Evolutionary conservation across 2,329 filamentous ascomycete species (phyloP).

Genomic region (Grosmannia clavigera): DNA sequence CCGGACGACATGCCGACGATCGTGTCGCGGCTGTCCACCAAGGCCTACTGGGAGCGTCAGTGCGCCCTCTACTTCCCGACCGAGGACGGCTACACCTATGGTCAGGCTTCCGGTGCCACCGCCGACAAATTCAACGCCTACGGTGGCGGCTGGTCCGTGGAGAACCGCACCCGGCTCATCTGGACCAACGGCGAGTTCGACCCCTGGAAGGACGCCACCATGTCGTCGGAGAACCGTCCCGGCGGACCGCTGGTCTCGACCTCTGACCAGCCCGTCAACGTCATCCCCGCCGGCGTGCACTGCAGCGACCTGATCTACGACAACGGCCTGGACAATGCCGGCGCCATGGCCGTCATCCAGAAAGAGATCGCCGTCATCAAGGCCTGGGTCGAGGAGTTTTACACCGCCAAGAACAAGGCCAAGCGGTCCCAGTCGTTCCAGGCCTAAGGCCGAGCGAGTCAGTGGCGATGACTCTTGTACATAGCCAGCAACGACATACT

Average conservation of each 20-base stretch:
- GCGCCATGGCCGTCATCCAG: slow-evolving; percentile 35
- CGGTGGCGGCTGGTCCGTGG: slow-evolving; percentile 28
- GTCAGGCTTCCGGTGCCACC: slow-evolving; percentile 20
- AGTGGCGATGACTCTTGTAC: neutral
- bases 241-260: slow-evolving; percentile 25
- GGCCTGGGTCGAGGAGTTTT: slow-evolving; percentile 41
- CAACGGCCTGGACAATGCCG: slow-evolving; percentile 39
- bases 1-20: slow-evolving; percentile 28
- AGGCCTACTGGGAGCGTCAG: slow-evolving; percentile 27
- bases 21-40: slow-evolving; percentile 24
- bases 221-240: slow-evolving; percentile 24
- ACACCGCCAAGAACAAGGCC: slow-evolving; percentile 10
- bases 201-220: slow-evolving; percentile 27
- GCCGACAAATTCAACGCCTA: slow-evolving; percentile 23
- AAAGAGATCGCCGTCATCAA: slow-evolving; percentile 37
- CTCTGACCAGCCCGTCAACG: slow-evolving; percentile 19
- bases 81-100: slow-evolving; percentile 20
- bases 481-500: neutral
- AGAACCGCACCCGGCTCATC: slow-evolving; percentile 25
- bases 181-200: slow-evolving; percentile 28
- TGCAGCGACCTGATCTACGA: slow-evolving; percentile 26
- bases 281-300: slow-evolving; percentile 25
- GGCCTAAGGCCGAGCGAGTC: neutral
- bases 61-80: slow-evolving; percentile 33
- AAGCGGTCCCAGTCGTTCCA: neutral